Conservation (phyloP, 2,329 filamentous ascomycete species). For the Lachnellula willkommii region DNA sequence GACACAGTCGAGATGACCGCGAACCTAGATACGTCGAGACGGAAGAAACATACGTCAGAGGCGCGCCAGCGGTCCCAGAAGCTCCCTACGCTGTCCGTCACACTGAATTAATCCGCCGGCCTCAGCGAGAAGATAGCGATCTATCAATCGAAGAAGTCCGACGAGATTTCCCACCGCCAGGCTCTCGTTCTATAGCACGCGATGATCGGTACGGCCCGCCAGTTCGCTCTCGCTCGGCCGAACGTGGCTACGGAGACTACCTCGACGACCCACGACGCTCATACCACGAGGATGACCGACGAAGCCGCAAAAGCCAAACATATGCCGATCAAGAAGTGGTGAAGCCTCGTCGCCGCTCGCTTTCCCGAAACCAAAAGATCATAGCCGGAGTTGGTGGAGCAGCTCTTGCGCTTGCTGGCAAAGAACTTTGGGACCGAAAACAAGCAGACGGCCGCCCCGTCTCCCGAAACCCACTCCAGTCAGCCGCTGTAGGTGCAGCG, state of each 20-base stretch:
- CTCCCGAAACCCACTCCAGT: slow-evolving; percentile 53
- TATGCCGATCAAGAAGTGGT: slow-evolving; percentile 55
- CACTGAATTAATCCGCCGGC: slow-evolving; percentile 50
- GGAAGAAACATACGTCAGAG: slow-evolving; percentile 31
- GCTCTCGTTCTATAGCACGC: slow-evolving; percentile 22
- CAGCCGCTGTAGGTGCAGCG: slow-evolving; percentile 57
- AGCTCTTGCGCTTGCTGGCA: slow-evolving; percentile 58
- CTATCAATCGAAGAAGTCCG: slow-evolving; percentile 75
- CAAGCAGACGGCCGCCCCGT: slow-evolving; percentile 45
- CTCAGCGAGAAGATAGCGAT: slow-evolving; percentile 65
- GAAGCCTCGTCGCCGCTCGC: slow-evolving; percentile 43
- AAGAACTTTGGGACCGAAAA: slow-evolving; percentile 60
- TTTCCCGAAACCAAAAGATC: slow-evolving; percentile 61
- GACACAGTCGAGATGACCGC: slow-evolving; percentile 32
- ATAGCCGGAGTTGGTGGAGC: slow-evolving; percentile 61
- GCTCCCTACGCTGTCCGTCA: slow-evolving; percentile 38
- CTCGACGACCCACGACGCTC: slow-evolving; percentile 45
- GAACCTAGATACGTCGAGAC: slow-evolving; percentile 50
- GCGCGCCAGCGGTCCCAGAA: slow-evolving; percentile 18
- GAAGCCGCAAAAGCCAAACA: slow-evolving; percentile 42
- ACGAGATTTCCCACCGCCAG: slow-evolving; percentile 71
- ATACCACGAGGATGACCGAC: slow-evolving; percentile 41
- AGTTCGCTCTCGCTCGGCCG: slow-evolving; percentile 60
- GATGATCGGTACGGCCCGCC: slow-evolving; percentile 34
- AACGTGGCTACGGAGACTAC: slow-evolving; percentile 55